These are phyloP conservation scores for Mangifera indica DNA, from an alignment of 345 rosid species.

Conservation along the genomic window DNA sequence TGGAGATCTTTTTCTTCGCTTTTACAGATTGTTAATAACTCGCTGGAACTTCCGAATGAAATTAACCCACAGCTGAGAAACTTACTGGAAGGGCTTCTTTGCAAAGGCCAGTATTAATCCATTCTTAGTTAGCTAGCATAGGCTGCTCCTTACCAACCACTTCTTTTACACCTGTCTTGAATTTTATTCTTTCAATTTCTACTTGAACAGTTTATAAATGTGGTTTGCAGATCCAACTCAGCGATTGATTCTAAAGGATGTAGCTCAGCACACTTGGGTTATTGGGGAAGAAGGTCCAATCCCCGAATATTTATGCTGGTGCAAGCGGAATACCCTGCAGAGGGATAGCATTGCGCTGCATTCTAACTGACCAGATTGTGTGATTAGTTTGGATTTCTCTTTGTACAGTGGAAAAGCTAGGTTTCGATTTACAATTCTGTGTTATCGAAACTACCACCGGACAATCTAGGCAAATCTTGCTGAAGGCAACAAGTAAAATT, in stretches of 20 bases:
- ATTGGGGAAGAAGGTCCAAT: constrained; percentile 63
- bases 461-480: not conserved
- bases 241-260: constrained; percentile 70
- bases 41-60: constrained; percentile 60
- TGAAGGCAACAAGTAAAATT: constrained; percentile 1
- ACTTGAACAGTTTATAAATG: constrained; percentile 8
- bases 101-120: constrained; percentile 60
- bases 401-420: constrained; percentile 31
- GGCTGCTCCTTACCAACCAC: not conserved
- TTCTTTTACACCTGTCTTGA: not conserved
- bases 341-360: constrained; percentile 22
- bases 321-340: constrained; percentile 55
- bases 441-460: not conserved
- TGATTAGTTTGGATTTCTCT: constrained; percentile 15
- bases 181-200: not conserved
- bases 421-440: not conserved
- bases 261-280: constrained; percentile 77
- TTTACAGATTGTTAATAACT: constrained; percentile 75
- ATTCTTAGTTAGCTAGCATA: not conserved
- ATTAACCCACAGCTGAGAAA: constrained; percentile 66
- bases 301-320: constrained; percentile 72
- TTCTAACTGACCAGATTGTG: constrained; percentile 27
- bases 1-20: not conserved
- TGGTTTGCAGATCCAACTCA: constrained; percentile 61
- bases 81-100: constrained; percentile 82